Conservation (phyloP, 106 monocot species). For the Agapanthus africanus region DNA sequence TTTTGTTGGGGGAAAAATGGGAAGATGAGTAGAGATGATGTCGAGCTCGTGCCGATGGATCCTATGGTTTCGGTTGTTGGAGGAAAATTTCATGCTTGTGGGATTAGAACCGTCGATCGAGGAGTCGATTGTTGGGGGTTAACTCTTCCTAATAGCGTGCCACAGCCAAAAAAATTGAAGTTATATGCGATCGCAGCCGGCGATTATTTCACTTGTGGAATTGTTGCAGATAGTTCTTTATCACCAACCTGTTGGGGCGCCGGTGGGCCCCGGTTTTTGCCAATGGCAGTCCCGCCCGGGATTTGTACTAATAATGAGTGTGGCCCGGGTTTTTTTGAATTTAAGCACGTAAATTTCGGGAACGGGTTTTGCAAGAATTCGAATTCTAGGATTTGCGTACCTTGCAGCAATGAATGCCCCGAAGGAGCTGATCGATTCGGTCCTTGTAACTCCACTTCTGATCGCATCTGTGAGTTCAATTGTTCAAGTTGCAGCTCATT, state of each 20-base stretch:
- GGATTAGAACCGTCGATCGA: constrained; percentile 52
- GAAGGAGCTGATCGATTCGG: constrained; percentile 31
- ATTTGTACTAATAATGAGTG: constrained; percentile 59
- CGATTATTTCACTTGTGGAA: constrained; percentile 93
- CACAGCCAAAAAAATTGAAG: constrained; percentile 48
- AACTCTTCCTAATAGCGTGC: constrained; percentile 44
- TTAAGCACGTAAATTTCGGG: constrained; percentile 20
- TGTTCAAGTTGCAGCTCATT: constrained; percentile 46
- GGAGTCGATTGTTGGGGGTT: constrained; percentile 87
- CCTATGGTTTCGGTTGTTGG: constrained; percentile 74
- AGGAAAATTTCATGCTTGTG: constrained; percentile 89
- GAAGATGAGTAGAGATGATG: constrained; percentile 45
- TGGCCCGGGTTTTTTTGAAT: constrained; percentile 71
- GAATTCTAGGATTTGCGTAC: constrained; percentile 71
- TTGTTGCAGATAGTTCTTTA: constrained; percentile 46
- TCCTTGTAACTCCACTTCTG: constrained; percentile 50
- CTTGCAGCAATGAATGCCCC: constrained; percentile 65
- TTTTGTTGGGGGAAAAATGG: constrained; percentile 90
- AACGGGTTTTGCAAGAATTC: constrained; percentile 44
- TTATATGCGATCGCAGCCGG: constrained; percentile 66
- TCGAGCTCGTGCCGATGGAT: constrained; percentile 53
- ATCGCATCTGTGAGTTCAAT: constrained; percentile 54
- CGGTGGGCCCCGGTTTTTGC: constrained; percentile 69
- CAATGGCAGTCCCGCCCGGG: constrained; percentile 88
- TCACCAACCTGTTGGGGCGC: constrained; percentile 80